Base-by-base conservation (phyloP, 345 rosid species). In the Nasturtium officinale region DNA sequence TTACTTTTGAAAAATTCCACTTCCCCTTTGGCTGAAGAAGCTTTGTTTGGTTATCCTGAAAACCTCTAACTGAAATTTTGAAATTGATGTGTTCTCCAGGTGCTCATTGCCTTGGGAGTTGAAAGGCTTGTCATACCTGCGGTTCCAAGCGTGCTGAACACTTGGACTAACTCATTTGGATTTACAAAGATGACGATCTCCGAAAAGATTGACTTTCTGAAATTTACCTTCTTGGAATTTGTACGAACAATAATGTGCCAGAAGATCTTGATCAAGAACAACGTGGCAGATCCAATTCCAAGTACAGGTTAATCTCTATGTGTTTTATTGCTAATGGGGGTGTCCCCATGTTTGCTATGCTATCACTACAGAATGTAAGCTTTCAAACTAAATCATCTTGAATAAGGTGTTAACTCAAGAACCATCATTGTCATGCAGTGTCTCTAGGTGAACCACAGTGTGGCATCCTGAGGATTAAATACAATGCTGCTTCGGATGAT, bases 141-240 rank as follows among this genome's bases (percentile, higher is more conserved):
- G 73, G 90, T 85, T 77, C 85, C 86, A 52, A 71, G 77, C 59
- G 80, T 84, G 47, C 42, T 92, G 66, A 78, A 81, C 66, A 81
- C 91, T 15, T 92, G 96, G 96, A 90, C 85, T 12, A 67, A 76
- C 42, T 83, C 96, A 21, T 92, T 92, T 79, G 98, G 96, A 25
- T 92, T 88, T 81, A 48, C 89, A 61, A 73, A 78, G 80, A 82
- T 87, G 89, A 76, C 72, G n/a, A 57, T 73, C 3, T 50, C 69
- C 9, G 89, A 90, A 79, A 88, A 83, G 79, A 67, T 79, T 70
- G 23, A 80, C 42, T 84, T 87, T 59, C 38, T 85, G 48, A 75
- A 84, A 60, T 81, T 67, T 67, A 79, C 87, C 23, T 85, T 90
- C 81, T 69, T 92, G 74, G 89, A 89, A 77, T 92, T 92, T 69